Conservation (phyloP, 352 stramenopile genomes). For the Pythium vanterpoolii region DNA sequence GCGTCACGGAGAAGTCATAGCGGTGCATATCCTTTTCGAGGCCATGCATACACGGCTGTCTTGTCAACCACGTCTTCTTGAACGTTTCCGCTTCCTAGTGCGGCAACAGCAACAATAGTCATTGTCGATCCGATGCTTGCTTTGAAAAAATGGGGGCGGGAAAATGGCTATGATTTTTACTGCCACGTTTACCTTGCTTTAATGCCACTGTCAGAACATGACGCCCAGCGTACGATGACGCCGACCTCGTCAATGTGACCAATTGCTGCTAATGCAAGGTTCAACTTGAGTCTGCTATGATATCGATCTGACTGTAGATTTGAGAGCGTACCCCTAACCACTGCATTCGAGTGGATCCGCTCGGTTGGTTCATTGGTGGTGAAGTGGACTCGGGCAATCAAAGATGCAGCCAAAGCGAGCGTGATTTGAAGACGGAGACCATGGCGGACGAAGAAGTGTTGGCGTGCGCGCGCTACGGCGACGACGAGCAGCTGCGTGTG, state of each 20-base stretch:
- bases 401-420: not conserved
- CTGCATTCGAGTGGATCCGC: constrained; percentile 14
- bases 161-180: not conserved
- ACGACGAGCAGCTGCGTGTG: constrained; percentile 54
- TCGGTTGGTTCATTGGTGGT: not conserved
- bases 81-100: not conserved
- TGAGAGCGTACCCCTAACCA: constrained; percentile 20
- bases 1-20: not conserved
- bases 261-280: not conserved
- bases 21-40: not conserved
- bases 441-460: constrained; percentile 48
- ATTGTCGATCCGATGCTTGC: not conserved
- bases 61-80: not conserved
- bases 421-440: not conserved
- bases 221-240: not conserved
- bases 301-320: constrained; percentile 1
- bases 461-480: constrained; percentile 67
- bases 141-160: not conserved
- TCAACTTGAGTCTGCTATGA: constrained; percentile 10
- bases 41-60: not conserved
- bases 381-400: not conserved
- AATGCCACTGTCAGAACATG: not conserved
- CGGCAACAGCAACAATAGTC: not conserved
- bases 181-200: not conserved
- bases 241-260: not conserved